These are phyloP conservation scores for Pythium periplocum DNA, from an alignment of 352 stramenopile genomes.

Conservation along the genomic window DNA sequence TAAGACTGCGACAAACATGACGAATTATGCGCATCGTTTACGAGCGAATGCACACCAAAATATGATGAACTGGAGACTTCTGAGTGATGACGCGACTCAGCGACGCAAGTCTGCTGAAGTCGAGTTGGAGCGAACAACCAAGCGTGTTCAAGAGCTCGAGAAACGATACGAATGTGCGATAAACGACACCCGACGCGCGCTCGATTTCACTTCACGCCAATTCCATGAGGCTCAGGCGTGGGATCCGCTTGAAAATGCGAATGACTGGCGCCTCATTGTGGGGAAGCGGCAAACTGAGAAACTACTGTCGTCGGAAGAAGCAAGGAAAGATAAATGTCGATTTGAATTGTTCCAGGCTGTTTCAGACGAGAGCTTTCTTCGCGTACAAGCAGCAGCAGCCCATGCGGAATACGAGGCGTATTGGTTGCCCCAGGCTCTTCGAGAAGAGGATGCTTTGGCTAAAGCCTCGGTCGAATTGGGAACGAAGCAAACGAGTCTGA, in stretches of 20 bases:
- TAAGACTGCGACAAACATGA: constrained; percentile 4
- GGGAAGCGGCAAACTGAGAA: constrained; percentile 52
- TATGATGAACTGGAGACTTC: constrained; percentile 10
- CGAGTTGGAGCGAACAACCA: constrained; percentile 10
- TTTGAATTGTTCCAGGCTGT: constrained; percentile 56
- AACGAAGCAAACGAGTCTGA: constrained; percentile 17
- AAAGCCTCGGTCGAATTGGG: constrained; percentile 25
- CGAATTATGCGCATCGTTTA: constrained; percentile 10
- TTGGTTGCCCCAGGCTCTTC: constrained; percentile 20
- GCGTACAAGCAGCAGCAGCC: constrained; percentile 19
- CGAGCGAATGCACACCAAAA: constrained; percentile 2
- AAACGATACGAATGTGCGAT: constrained; percentile 21
- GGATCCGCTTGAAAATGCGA: constrained; percentile 79
- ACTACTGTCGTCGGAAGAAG: constrained; percentile 24
- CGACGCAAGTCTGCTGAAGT: constrained; percentile 16
- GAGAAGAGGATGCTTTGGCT: constrained; percentile 16
- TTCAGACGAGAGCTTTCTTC: constrained; percentile 49
- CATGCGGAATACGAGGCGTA: constrained; percentile 30
- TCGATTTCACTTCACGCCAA: constrained; percentile 45
- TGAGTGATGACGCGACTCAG: constrained; percentile 18
- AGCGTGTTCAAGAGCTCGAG: constrained; percentile 13
- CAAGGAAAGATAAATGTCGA: constrained; percentile 36
- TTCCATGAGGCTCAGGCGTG: constrained; percentile 67
- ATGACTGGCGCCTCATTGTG: constrained; percentile 65
- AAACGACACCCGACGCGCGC: constrained; percentile 29